Base-by-base conservation (phyloP, 371 early-diverging fungal species). In the Fennellomyces sp. region DNA sequence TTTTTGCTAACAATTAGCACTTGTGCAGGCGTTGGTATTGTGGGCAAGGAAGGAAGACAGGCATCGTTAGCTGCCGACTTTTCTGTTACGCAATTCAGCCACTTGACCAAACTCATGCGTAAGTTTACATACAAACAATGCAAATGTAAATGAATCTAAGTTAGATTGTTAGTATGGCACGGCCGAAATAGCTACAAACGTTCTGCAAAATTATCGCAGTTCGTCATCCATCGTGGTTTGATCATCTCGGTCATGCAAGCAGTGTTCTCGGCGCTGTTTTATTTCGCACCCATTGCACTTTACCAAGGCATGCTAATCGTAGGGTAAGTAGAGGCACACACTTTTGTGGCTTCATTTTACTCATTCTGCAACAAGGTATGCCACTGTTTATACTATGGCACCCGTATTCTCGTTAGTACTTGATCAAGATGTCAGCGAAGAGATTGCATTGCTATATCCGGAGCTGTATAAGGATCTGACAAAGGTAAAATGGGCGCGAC, bases 161-260 rank as follows among this genome's bases (percentile, higher is more conserved):
- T 50, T 8, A 27, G 27, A 50, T 23, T 7, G 26, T 13, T 74
- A 80, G 83, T 98, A 39, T 97, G 95, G 96, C 99, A 99, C 67
- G 99, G 99, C 15, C 88, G 99, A 63, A 97, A 97, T 73, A 93
- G 94, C 61, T 99, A 96, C 76, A 90, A 91, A 61, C 92, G 98
- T 21, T 96, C 97, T 10, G 92, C 98, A 2, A 97, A 94, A 68
- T 79, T 99, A 19, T 91, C 94, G 3, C 98, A 99, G 74, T 97
- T 99, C 75, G 96, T 99, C n/a, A 96, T 99, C 48, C 99, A 99
- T 75, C 92, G 99, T 66, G 99, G 99, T 45, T 75, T 96, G 51
- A 97, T 99, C 52, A 96, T 99, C 39, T 93, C 96, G 0, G 90
- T 99, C 25, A 96, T 99, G 87, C 99, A 99, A 80, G 99, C 96